phyloP scores from a whole-genome alignment of 352 stramenopile genomes.

The Pythium volutum region DNA sequence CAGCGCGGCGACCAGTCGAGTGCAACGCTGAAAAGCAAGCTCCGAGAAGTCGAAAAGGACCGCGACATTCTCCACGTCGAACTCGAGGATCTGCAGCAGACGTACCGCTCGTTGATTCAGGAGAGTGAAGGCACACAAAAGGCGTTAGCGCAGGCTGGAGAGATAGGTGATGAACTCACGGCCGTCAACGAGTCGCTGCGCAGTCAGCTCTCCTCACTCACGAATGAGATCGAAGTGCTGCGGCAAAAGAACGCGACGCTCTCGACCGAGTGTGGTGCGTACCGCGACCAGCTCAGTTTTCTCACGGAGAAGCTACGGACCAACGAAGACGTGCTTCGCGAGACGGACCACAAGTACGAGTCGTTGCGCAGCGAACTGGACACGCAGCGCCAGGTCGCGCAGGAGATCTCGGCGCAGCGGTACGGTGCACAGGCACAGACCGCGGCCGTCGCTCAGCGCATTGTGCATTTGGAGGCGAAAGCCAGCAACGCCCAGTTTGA shows the following conservation, averaged over 20 bases:
- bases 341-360: conserved; percentile 27
- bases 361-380: conserved; percentile 41
- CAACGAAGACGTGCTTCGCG: conserved; percentile 40
- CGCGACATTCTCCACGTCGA: conserved; percentile 72
- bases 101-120: conserved; percentile 67
- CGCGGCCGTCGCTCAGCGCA: conserved; percentile 66
- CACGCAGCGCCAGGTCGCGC: conserved; percentile 63
- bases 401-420: conserved; percentile 74
- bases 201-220: conserved; percentile 47
- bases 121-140: conserved; percentile 72
- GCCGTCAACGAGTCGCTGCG: conserved; percentile 67
- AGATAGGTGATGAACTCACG: conserved; percentile 54
- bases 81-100: conserved; percentile 69
- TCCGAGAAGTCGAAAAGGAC: conserved; percentile 60
- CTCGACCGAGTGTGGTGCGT: conserved; percentile 50
- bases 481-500: conserved; percentile 70
- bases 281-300: conserved; percentile 78
- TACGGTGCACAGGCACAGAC: conserved; percentile 76
- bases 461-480: conserved; percentile 76
- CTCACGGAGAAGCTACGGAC: conserved; percentile 69
- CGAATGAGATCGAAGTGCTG: conserved; percentile 55
- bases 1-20: conserved; percentile 51
- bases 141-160: conserved; percentile 46
- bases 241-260: conserved; percentile 57
- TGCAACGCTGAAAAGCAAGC: conserved; percentile 49